Evolutionary conservation across 257 asterid genomes (phyloP), one percentile per base, ranked within the genome.

Genomic region (Parsonsia alboflavescens): DNA sequence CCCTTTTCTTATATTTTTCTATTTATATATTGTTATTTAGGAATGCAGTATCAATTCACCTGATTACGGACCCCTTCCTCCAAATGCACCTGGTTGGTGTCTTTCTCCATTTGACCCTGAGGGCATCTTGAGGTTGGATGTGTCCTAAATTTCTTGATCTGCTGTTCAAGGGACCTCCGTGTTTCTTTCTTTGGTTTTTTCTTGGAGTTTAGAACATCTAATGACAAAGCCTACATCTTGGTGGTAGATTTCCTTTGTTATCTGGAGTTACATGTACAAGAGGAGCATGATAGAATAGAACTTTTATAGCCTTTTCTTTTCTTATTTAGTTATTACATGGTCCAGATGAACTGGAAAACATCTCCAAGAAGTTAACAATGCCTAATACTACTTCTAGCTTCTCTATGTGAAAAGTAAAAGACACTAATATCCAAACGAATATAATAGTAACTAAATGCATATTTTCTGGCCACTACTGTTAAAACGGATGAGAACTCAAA

Each of bases 101-200:
- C 89, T 86, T 63, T 93, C 98, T 80, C 96, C 98, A 15, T 93
- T 93, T 76, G 98, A 93, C 78, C 98, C 98, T 3, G 98, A 91
- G 86, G 98, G 98, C 42, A 83, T 91, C 79, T 79, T 93, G 82
- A 93, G 98, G 98, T 91, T 70, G 72, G 76, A 26, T 46, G 74
- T 81, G 53, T 6, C 71, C 56, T 56, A 59, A 36, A 15, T 41
- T 17, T 30, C 50, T 44, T 63, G 59, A 24, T 73, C 75, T 52
- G 58, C 58, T 48, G 67, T 64, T 44, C 48, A 22, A 52, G 52
- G 61, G 76, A 16, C 54, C 46, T 8, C 22, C 22, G 17, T 36
- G 10, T 33, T 11, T 16, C 2, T 2, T 3, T 16, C 6, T 13
- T 6, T 19, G 19, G 0, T 65, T 8, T 65, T 8, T 17, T 6